Percentiles rank a stretch among this genome's conserved stretches.
phyloP scores from a whole-genome alignment of 257 asterid species.

The Vinca minor region DNA sequence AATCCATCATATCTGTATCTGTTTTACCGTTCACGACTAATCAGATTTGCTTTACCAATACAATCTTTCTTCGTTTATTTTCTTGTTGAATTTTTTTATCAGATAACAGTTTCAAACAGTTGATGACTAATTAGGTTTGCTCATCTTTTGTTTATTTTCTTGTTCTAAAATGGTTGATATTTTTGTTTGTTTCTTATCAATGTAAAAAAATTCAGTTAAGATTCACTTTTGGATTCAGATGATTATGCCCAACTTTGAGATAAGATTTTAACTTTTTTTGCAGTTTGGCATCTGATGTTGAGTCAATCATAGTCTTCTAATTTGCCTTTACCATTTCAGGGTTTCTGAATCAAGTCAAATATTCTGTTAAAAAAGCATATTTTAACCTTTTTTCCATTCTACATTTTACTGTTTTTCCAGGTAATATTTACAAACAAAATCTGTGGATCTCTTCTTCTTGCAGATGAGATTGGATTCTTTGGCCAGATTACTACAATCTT shows the following conservation, averaged over 20 bases:
- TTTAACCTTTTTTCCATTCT: background rate
- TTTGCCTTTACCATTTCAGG: conserved; percentile 31
- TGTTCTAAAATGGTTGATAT: background rate
- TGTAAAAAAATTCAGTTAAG: background rate
- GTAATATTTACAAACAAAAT: conserved; percentile 8
- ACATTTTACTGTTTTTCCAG: conserved; percentile 11
- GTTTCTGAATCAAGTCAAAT: conserved; percentile 23
- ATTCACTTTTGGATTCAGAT: too few relatives aligned
- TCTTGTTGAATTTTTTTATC: too few relatives aligned
- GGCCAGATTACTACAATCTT: background rate
- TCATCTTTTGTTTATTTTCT: background rate
- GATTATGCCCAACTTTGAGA: background rate
- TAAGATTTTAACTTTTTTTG: background rate
- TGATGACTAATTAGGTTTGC: too few relatives aligned
- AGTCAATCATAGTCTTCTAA: conserved; percentile 1
- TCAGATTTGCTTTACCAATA: too few relatives aligned
- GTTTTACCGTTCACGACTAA: too few relatives aligned
- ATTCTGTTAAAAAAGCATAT: too few relatives aligned
- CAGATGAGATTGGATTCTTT: background rate
- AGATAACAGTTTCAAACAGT: too few relatives aligned
- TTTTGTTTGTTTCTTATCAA: conserved; percentile 4
- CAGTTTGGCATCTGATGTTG: conserved; percentile 19
- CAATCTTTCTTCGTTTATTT: too few relatives aligned
- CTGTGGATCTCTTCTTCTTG: too few relatives aligned
- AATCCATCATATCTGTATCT: too few relatives aligned